Conservation (phyloP, 169 alveolate species). For the Cyclospora cayetanensis region DNA sequence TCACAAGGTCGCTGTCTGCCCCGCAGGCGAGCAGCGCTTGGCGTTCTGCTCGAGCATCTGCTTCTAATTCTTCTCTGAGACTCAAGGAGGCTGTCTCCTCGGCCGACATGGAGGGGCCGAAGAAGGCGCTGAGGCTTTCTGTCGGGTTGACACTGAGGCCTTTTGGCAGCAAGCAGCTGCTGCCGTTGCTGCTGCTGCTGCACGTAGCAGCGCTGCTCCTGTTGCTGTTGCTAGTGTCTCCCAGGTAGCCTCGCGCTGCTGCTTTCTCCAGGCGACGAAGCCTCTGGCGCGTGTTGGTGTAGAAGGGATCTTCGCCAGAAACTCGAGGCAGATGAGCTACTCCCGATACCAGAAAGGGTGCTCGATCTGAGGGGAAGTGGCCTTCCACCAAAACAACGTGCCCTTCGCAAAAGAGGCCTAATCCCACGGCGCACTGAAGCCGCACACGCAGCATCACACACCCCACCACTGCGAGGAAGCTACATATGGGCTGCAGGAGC, state of each 20-base stretch:
- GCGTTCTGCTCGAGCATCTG: background rate
- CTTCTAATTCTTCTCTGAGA: background rate
- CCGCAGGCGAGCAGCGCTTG: too few species aligned
- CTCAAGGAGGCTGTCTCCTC: background rate
- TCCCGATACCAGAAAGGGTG: background rate
- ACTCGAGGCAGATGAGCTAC: background rate
- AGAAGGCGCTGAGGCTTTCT: background rate
- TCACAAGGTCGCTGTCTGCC: too few species aligned
- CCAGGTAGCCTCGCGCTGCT: background rate
- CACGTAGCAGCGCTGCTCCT: background rate
- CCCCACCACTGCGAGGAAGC: too few species aligned
- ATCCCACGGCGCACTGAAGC: background rate
- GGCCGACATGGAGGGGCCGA: background rate
- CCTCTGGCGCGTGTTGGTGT: background rate
- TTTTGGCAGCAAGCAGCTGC: background rate
- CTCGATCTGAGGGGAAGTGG: background rate
- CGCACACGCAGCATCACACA: too few species aligned
- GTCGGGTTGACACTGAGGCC: background rate
- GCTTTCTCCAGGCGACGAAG: background rate
- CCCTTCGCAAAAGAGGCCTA: background rate
- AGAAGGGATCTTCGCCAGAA: background rate
- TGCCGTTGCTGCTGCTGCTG: background rate
- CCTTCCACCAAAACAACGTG: slow-evolving; percentile 2
- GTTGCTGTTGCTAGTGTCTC: background rate
- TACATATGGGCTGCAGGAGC: too few species aligned